Evolutionary conservation across 257 asterid genomes (phyloP).

Genomic region (Pogostemon cablin): DNA sequence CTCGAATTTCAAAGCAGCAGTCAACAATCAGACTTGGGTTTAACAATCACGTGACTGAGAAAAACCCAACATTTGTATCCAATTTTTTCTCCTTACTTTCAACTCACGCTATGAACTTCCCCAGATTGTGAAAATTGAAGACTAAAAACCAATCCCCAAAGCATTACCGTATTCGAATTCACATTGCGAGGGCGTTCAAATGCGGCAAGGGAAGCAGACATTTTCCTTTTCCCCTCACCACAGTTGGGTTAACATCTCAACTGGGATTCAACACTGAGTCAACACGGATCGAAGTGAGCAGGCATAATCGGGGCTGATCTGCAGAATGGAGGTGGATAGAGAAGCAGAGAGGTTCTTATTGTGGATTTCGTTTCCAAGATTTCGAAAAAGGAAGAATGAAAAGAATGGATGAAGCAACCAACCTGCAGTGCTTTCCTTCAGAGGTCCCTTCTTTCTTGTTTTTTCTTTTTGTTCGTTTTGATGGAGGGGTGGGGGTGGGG

Average conservation of each 20-base stretch:
- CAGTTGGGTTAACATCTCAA: slow-evolving; percentile 41
- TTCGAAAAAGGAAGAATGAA: background rate
- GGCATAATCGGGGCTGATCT: slow-evolving; percentile 34
- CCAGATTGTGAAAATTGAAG: background rate
- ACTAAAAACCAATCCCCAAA: background rate
- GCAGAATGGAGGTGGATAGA: slow-evolving; percentile 30
- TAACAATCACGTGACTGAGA: slow-evolving; percentile 39
- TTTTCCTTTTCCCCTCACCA: slow-evolving; percentile 34
- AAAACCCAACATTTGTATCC: slow-evolving; percentile 13
- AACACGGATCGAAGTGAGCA: slow-evolving; percentile 43
- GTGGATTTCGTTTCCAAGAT: background rate
- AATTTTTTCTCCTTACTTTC: slow-evolving; percentile 23
- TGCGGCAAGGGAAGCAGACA: slow-evolving; percentile 82
- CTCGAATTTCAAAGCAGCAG: slow-evolving; percentile 17
- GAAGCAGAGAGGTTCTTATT: slow-evolving; percentile 8
- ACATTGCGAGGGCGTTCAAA: slow-evolving; percentile 80
- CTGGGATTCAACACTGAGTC: slow-evolving; percentile 34
- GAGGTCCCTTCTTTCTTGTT: slow-evolving; percentile 6
- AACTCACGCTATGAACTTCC: slow-evolving; percentile 27
- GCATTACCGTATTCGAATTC: slow-evolving; percentile 71
- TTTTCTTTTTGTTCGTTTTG: slow-evolving; percentile 15
- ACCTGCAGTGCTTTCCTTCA: slow-evolving; percentile 32
- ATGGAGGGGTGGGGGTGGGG: background rate
- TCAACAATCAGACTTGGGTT: slow-evolving; percentile 16
- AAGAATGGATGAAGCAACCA: slow-evolving; percentile 37